phyloP scores from a whole-genome alignment of 192 early-diverging fungal genomes.

The Linnemannia elongata region DNA sequence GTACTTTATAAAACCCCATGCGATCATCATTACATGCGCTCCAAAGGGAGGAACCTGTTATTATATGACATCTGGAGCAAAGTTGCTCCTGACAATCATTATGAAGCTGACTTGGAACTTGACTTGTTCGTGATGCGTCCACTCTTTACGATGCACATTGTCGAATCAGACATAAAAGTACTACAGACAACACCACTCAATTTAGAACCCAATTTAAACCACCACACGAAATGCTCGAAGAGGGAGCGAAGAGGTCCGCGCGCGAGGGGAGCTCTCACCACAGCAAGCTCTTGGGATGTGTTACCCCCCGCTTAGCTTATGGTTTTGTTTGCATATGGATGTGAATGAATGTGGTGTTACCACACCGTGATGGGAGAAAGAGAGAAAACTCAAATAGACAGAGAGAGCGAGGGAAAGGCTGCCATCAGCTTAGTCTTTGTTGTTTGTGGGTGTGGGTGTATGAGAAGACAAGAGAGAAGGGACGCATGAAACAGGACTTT shows the following conservation, averaged over 20 bases:
- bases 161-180: no score
- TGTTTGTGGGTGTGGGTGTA: neutral
- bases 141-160: no score
- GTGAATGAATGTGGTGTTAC: conserved; percentile 2
- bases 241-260: neutral
- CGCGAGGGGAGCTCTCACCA: neutral
- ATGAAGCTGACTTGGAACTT: no score
- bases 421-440: neutral
- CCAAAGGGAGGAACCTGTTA: neutral
- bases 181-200: no score
- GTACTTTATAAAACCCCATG: neutral
- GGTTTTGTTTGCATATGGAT: neutral
- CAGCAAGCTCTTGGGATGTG: neutral
- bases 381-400: neutral
- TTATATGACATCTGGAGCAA: neutral
- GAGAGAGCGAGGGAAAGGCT: neutral
- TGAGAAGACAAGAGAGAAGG: neutral
- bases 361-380: neutral
- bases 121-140: no score
- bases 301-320: neutral
- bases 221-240: no score
- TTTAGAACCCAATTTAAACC: no score
- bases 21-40: neutral
- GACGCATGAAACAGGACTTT: neutral
- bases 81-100: neutral